Evolutionary conservation across 2,329 filamentous ascomycete genomes (phyloP).

Genomic region (Fusarium subglutinans): DNA sequence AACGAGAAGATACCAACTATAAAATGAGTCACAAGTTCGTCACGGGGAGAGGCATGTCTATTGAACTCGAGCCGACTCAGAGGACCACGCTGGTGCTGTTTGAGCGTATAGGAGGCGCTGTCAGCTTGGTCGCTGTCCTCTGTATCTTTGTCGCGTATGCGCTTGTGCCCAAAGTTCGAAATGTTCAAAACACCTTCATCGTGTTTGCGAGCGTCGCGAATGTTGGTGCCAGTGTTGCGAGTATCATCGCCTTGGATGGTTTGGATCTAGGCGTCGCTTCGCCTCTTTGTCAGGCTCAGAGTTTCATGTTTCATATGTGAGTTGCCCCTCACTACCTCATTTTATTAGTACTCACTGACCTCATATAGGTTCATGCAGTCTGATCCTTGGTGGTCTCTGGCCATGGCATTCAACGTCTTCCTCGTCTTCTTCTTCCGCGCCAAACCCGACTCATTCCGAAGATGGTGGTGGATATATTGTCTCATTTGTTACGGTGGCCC

Average conservation of each 20-base stretch:
- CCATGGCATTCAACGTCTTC: constrained; percentile 85
- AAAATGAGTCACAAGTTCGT: constrained; percentile 26
- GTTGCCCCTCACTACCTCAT: constrained; percentile 38
- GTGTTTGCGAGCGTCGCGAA: constrained; percentile 69
- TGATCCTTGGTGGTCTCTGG: constrained; percentile 80
- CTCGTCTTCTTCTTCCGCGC: constrained; percentile 71
- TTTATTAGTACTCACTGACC: constrained; percentile 52
- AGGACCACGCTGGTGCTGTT: constrained; percentile 56
- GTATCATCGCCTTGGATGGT: constrained; percentile 75
- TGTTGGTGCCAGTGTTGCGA: constrained; percentile 69
- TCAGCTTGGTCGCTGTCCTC: constrained; percentile 62
- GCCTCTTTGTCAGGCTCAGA: constrained; percentile 68
- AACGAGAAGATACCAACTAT: not conserved
- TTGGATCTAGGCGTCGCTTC: constrained; percentile 63
- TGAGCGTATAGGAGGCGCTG: constrained; percentile 63
- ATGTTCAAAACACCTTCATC: constrained; percentile 70
- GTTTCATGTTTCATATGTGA: constrained; percentile 73
- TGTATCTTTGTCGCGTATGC: constrained; percentile 63
- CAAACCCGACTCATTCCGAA: constrained; percentile 73
- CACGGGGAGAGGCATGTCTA: constrained; percentile 22
- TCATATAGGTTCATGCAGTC: constrained; percentile 76
- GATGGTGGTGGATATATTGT: constrained; percentile 77
- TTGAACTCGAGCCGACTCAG: constrained; percentile 51
- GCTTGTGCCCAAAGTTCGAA: constrained; percentile 61
- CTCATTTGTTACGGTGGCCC: constrained; percentile 77